phyloP scores from a whole-genome alignment of 306 rosid species.

The Cucumis cinereus region DNA sequence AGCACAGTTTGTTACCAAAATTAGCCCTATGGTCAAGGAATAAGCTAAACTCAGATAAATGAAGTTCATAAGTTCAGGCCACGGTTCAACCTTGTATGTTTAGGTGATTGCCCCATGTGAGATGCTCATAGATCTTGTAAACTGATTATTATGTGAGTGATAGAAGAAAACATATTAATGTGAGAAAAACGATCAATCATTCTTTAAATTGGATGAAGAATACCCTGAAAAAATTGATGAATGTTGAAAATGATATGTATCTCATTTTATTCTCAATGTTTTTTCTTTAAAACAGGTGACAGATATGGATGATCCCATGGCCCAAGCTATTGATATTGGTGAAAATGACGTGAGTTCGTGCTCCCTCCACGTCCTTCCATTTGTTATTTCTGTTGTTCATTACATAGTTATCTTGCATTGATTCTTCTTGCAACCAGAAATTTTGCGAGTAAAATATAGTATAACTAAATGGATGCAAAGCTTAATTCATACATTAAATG shows the following conservation, averaged over 20 bases:
- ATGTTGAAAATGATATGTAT: neutral
- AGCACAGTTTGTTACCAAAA: no score
- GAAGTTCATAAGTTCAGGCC: neutral
- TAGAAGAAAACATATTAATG: neutral
- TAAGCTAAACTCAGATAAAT: neutral
- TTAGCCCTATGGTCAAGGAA: neutral
- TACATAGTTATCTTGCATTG: neutral
- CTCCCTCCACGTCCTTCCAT: neutral
- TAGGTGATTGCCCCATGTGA: neutral
- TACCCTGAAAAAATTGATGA: neutral
- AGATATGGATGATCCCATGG: slow-evolving; percentile 87
- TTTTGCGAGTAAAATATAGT: neutral
- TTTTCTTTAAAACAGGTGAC: slow-evolving; percentile 37
- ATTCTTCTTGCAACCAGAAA: neutral
- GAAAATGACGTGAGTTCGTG: slow-evolving; percentile 70
- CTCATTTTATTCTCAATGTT: slow-evolving; percentile 12
- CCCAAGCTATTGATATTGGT: slow-evolving; percentile 85
- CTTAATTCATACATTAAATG: neutral
- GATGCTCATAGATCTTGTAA: neutral
- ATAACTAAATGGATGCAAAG: neutral
- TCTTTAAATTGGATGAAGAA: neutral
- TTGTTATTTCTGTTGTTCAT: neutral
- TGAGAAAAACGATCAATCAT: neutral
- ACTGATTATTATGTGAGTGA: neutral
- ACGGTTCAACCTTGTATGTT: neutral